Conservation (phyloP, 139 green algal genomes). For the Picochlorum sp. region DNA sequence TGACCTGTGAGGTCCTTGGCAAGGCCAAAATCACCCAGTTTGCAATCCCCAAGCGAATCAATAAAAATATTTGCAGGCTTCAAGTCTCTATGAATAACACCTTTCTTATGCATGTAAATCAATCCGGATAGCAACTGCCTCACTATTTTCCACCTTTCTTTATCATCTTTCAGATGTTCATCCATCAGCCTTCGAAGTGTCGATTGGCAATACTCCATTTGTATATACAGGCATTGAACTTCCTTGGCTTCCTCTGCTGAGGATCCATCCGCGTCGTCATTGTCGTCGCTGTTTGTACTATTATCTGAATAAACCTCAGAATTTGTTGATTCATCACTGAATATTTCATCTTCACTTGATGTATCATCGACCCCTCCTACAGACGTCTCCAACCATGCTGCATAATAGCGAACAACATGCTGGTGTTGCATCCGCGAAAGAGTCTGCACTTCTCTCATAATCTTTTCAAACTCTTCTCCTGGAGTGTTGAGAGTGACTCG, state of each 20-base stretch:
- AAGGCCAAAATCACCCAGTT: slow-evolving; percentile 84
- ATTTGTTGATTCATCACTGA: neutral
- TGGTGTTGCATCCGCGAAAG: slow-evolving; percentile 83
- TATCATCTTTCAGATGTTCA: slow-evolving; percentile 45
- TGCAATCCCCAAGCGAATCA: slow-evolving; percentile 60
- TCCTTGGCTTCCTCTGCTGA: neutral
- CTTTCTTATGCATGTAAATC: slow-evolving; percentile 60
- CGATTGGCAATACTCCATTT: slow-evolving; percentile 86
- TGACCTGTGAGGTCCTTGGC: neutral
- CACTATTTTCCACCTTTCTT: slow-evolving; percentile 61
- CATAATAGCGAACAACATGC: slow-evolving; percentile 87
- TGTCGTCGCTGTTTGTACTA: neutral
- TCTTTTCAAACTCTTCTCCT: slow-evolving; percentile 34
- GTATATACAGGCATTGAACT: slow-evolving; percentile 64
- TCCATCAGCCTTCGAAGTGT: slow-evolving; percentile 60
- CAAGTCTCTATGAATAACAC: slow-evolving; percentile 77
- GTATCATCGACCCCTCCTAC: neutral
- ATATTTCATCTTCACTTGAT: neutral
- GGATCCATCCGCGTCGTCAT: neutral
- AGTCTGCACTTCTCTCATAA: slow-evolving; percentile 84
- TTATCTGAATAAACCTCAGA: neutral
- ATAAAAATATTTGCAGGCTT: slow-evolving; percentile 80
- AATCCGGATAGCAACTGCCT: slow-evolving; percentile 71
- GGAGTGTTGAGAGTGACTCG: slow-evolving; percentile 64
- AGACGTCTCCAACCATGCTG: slow-evolving; percentile 42